Evolutionary conservation across 208 protist species (phyloP), one percentile per base, ranked within the genome.

Genomic region (Sergeia podlipaevii): DNA sequence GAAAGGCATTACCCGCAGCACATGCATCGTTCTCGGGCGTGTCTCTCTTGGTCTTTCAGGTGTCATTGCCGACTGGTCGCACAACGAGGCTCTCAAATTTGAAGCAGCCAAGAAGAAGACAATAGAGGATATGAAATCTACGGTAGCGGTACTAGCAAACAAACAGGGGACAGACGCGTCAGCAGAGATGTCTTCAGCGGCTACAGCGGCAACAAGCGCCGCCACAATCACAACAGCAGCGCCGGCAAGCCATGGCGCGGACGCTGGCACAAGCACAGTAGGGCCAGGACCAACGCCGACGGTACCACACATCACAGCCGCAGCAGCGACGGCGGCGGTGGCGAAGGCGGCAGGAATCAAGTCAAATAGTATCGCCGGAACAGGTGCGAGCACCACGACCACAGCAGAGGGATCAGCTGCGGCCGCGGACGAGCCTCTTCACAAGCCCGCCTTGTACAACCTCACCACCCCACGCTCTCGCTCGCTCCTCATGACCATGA

Each of bases 1-100:
- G 62, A 65, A 49, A 8, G 75, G 65, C 3, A 3, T 85, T 18
- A 94, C 80, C 29, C 79, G 80, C 34, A 50, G 64, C 13, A 45
- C 89, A 28, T 94, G 87, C 64, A 76, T 94, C 55, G 65, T 53
- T 4, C 76, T 94, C 27, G 87, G 87, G 17, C 77, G 80, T 18
- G 62, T 94, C 27, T 94, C 87, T 1, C 63, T 88, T 4, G 87
- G 82, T 27, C 41, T 94, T 30, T 73, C 75, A 7, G 72, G 74
- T 36, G 80, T 88, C 46, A 81, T 90, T 24, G 54, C 70, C 0
- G 80, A 86, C 47, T 89, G 80, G 82, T 56, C 67, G 1, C 50
- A 67, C 4, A 70, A 66, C 0, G 80, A 93, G 46, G 67, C 61
- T 41, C 38, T 20, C 43, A 27, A 23, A 10, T 36, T 60, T 49